Percentiles rank a stretch among this genome's conserved stretches.
Evolutionary conservation across 2,329 filamentous ascomycete genomes (phyloP).

Genomic region (Cladophialophora bantiana): DNA sequence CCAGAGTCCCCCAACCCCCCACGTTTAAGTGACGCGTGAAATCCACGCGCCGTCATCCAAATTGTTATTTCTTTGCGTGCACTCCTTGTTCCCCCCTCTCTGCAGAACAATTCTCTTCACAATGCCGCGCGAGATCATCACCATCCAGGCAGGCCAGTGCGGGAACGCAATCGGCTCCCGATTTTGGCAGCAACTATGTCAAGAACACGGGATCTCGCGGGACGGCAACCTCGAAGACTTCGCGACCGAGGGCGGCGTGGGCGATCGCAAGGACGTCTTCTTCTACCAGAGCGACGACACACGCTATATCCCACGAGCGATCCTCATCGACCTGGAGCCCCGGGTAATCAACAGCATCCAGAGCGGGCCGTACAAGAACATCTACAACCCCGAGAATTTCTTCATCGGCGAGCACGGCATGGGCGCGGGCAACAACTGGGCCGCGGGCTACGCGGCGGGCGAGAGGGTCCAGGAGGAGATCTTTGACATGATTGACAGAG

Average conservation of each 20-base stretch:
- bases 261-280: slow-evolving; percentile 96
- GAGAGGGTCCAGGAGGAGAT: slow-evolving; percentile 94
- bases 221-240: slow-evolving; percentile 98
- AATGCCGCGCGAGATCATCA: slow-evolving; percentile 84
- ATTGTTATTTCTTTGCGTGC: background rate
- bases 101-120: background rate
- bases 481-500: slow-evolving; percentile 98
- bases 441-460: slow-evolving; percentile 91
- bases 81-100: background rate
- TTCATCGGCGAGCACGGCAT: slow-evolving; percentile 93
- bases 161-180: slow-evolving; percentile 70
- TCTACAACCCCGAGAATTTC: slow-evolving; percentile 99
- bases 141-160: slow-evolving; percentile 85
- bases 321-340: slow-evolving; percentile 93
- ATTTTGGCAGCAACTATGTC: slow-evolving; percentile 98
- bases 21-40: slow-evolving; percentile 13
- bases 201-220: slow-evolving; percentile 96
- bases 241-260: slow-evolving; percentile 83
- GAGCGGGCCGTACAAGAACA: slow-evolving; percentile 92
- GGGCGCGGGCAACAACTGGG: slow-evolving; percentile 98
- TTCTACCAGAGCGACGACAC: slow-evolving; percentile 99
- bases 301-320: slow-evolving; percentile 94
- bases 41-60: slow-evolving; percentile 17
- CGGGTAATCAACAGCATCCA: slow-evolving; percentile 92
- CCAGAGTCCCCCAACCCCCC: background rate